Evolutionary conservation across 176 grass and related monocot species (phyloP), one percentile per base, ranked within the genome.

Genomic region (Neostapfia colusana): DNA sequence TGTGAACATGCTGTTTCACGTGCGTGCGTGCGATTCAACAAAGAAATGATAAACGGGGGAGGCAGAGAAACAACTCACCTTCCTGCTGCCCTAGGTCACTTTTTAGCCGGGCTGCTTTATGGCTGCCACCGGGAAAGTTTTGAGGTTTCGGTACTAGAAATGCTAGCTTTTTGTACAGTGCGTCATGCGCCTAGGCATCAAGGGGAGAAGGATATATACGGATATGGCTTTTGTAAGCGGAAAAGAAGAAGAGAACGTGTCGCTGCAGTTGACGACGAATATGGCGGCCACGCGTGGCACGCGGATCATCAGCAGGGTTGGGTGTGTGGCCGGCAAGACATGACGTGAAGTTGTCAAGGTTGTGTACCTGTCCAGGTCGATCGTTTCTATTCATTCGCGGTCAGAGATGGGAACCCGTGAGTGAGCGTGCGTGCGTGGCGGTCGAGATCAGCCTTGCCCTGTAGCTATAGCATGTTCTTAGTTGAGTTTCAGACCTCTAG

Each of bases 231-330:
- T 45, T 45, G 10, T 11, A 49, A 17, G 5, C n/a, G 5, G 14
- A 17, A 16, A 18, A 18, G 15, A 6, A 17, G 3, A 12, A 16
- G 39, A 42, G 35, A 11, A 66, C 44, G 65, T 15, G 40, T 53
- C 42, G 16, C 9, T 49, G 7, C 16, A 1, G 39, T 46, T 58
- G 67, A 60, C 41, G 44, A 68, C 50, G 35, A 69, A 50, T 42
- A 42, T 23, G 39, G 28, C 23, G 41, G 73, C 41, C 40, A 86
- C 16, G 62, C 31, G 77, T 41, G 31, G 34, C 77, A 1, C 39
- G 21, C 18, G 25, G 35, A 37, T 59, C 35, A 42, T 23, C 31
- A 49, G 62, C 46, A 20, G 31, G 38, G 63, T 61, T 63, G 43
- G 65, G 65, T 31, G 27, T 40, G 62, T 40, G 62, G 23, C 28